Evolutionary conservation across 768 basidiomycete genomes (phyloP).

Genomic region (Podaxis rugospora): DNA sequence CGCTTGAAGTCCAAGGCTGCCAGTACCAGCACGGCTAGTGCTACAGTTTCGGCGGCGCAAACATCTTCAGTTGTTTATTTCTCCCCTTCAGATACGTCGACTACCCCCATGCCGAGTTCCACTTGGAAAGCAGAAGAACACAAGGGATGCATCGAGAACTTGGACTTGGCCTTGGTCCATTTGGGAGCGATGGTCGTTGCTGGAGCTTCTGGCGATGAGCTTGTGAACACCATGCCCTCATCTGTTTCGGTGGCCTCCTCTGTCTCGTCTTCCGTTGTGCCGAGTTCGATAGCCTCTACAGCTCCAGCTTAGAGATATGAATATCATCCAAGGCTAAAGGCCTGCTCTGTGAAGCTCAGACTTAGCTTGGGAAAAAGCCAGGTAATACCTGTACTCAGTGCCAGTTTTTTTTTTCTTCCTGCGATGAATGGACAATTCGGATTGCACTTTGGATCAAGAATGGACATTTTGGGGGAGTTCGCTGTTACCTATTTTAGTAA

Average conservation of each 20-base stretch:
- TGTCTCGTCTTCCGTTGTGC: background rate
- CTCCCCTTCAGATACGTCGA: background rate
- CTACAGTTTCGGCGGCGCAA: background rate
- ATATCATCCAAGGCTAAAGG: background rate
- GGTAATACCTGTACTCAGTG: background rate
- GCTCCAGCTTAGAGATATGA: background rate
- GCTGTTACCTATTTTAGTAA: background rate
- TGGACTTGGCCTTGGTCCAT: constrained; percentile 4
- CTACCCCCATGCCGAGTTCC: constrained; percentile 11
- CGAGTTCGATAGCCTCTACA: background rate
- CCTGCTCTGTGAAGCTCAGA: background rate
- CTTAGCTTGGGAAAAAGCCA: background rate
- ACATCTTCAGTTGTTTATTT: background rate
- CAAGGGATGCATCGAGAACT: constrained; percentile 1
- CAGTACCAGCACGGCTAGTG: background rate
- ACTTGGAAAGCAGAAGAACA: background rate
- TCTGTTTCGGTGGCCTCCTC: background rate
- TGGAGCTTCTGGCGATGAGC: background rate
- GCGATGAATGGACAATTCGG: background rate
- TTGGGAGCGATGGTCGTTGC: constrained; percentile 6
- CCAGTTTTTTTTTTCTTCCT: background rate
- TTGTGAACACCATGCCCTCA: background rate
- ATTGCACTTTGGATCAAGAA: background rate
- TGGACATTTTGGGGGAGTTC: background rate
- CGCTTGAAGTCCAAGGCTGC: too few species aligned